These are phyloP conservation scores for Penicillium mononematosum DNA, from an alignment of 495 filamentous ascomycete genomes.

Conservation along the genomic window DNA sequence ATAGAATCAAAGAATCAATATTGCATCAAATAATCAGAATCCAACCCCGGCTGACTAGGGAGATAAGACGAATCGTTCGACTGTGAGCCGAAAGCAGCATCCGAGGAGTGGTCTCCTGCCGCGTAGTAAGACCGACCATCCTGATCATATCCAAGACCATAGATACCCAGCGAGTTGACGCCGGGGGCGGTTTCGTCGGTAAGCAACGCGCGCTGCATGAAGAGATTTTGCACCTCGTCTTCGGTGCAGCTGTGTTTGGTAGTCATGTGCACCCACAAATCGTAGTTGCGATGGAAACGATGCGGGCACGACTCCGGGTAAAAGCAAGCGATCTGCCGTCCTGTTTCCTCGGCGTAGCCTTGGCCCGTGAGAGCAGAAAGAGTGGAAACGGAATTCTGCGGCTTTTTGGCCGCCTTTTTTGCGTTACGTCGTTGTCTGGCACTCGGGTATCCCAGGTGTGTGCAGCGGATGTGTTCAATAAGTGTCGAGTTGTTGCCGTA, in stretches of 20 bases:
- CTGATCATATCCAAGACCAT: constrained; percentile 44
- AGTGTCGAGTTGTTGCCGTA: constrained; percentile 71
- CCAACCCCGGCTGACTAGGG: constrained; percentile 13
- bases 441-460: constrained; percentile 62
- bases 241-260: constrained; percentile 50
- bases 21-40: constrained; percentile 36
- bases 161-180: constrained; percentile 40
- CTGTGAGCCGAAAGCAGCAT: constrained; percentile 9
- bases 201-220: constrained; percentile 42
- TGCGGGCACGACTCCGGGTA: constrained; percentile 49
- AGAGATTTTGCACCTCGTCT: constrained; percentile 51
- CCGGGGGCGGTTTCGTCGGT: constrained; percentile 31
- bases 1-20: constrained; percentile 27
- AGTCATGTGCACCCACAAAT: constrained; percentile 65
- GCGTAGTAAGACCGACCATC: constrained; percentile 15
- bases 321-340: constrained; percentile 57
- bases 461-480: constrained; percentile 75
- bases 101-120: constrained; percentile 3
- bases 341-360: constrained; percentile 53
- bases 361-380: constrained; percentile 57
- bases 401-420: constrained; percentile 33
- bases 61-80: constrained; percentile 8
- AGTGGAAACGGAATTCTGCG: constrained; percentile 30
- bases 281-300: constrained; percentile 65
- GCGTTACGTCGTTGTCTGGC: constrained; percentile 43